These are phyloP conservation scores for Macadamia integrifolia DNA, from an alignment of 164 flowering plant genomes.

Conservation along the genomic window DNA sequence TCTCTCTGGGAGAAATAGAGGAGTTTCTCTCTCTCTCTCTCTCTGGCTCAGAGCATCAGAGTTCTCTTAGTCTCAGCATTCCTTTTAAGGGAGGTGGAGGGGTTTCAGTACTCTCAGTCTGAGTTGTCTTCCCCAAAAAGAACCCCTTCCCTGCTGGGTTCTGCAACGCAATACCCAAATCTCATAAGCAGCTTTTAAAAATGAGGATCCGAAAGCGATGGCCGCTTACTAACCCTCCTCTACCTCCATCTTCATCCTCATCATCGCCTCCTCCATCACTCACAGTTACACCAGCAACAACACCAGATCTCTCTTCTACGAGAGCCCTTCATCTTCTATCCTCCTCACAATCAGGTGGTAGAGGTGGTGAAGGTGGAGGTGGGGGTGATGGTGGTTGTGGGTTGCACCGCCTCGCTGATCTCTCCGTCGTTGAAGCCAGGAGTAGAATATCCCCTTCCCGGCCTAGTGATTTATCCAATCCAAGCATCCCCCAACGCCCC, in stretches of 20 bases:
- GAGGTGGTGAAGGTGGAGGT: no score
- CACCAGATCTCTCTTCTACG: constrained; percentile 12
- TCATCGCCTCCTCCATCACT: not conserved
- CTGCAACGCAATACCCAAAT: no score
- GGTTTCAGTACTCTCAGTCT: constrained; percentile 3
- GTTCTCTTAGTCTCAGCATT: no score
- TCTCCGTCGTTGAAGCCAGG: not conserved
- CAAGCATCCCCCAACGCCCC: not conserved
- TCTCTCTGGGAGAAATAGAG: not conserved
- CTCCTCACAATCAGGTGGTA: not conserved
- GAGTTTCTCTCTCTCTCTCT: not conserved
- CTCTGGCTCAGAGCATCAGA: no score
- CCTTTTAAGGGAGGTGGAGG: not conserved
- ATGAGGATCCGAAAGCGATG: constrained; percentile 28
- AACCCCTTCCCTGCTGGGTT: no score
- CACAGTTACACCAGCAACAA: not conserved
- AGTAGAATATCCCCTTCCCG: no score
- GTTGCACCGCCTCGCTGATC: constrained; percentile 9
- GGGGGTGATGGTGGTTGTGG: not conserved
- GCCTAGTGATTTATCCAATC: not conserved
- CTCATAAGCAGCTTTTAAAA: not conserved
- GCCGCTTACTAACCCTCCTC: not conserved
- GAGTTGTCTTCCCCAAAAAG: not conserved
- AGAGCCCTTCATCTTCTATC: not conserved
- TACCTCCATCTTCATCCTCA: not conserved